Conservation (phyloP, 2,329 filamentous ascomycete genomes). For the Penicillium sclerotiorum region DNA sequence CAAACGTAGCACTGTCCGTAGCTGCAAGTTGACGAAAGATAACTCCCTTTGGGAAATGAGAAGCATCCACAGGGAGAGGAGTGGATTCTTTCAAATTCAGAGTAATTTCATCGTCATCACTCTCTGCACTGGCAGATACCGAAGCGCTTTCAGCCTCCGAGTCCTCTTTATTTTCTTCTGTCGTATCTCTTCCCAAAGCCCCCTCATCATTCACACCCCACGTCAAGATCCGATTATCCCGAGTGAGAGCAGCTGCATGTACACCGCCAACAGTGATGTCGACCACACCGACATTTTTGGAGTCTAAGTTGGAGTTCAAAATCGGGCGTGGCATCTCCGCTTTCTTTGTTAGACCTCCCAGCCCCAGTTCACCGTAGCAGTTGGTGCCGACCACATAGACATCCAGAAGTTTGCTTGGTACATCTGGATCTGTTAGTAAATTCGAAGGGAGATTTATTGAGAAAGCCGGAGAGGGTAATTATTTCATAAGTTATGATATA, state of each 20-base stretch:
- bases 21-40: slow-evolving; percentile 3
- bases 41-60: not conserved
- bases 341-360: slow-evolving; percentile 5
- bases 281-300: not conserved
- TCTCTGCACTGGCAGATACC: not conserved
- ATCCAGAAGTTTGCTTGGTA: not conserved
- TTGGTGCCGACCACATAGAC: slow-evolving; percentile 5
- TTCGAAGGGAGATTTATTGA: too few species aligned
- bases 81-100: slow-evolving; percentile 5
- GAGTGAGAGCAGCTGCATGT: slow-evolving; percentile 5
- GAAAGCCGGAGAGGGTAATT: too few species aligned
- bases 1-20: slow-evolving; percentile 6
- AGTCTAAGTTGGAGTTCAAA: not conserved
- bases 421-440: too few species aligned
- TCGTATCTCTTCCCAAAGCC: slow-evolving; percentile 4
- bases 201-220: slow-evolving; percentile 9
- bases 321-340: slow-evolving; percentile 2
- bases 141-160: not conserved
- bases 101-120: slow-evolving; percentile 1
- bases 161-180: not conserved
- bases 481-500: too few species aligned
- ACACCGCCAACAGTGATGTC: slow-evolving; percentile 5
- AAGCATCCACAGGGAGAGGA: slow-evolving; percentile 1
- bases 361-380: slow-evolving; percentile 7
- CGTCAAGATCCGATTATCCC: slow-evolving; percentile 2